phyloP scores from a whole-genome alignment of 169 alveolate species.

The Plasmodium coatneyi region DNA sequence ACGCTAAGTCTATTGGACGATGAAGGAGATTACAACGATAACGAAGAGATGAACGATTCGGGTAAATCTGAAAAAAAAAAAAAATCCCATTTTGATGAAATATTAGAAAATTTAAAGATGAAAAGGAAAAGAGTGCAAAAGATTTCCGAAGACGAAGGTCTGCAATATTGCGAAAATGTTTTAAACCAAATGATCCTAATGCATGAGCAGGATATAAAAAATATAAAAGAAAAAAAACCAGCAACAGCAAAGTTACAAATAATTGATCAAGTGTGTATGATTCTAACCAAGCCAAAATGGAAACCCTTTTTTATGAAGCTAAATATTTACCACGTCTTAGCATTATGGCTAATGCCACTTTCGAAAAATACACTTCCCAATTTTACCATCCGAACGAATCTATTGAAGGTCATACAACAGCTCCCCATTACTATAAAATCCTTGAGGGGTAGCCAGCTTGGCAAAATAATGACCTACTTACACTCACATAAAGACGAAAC shows the following conservation, averaged over 20 bases:
- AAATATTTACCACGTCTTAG: slow-evolving; percentile 87
- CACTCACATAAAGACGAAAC: slow-evolving; percentile 89
- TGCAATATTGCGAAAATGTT: slow-evolving; percentile 70
- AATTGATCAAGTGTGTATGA: slow-evolving; percentile 83
- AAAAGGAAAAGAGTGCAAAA: slow-evolving; percentile 49
- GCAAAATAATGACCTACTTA: slow-evolving; percentile 83
- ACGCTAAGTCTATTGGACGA: background rate
- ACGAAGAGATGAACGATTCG: background rate
- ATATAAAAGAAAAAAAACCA: slow-evolving; percentile 84
- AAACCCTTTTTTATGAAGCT: slow-evolving; percentile 86
- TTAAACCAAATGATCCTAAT: slow-evolving; percentile 79
- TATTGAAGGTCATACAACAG: slow-evolving; percentile 82
- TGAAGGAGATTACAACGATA: background rate
- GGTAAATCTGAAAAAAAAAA: slow-evolving; percentile 47
- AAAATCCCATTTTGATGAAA: slow-evolving; percentile 72
- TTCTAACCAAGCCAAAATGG: slow-evolving; percentile 86
- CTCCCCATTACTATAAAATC: slow-evolving; percentile 86
- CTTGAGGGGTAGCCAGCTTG: slow-evolving; percentile 87
- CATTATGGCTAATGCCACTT: slow-evolving; percentile 85
- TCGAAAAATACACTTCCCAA: slow-evolving; percentile 89
- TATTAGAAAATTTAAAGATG: slow-evolving; percentile 63
- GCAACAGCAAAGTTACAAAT: slow-evolving; percentile 87
- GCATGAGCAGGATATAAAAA: slow-evolving; percentile 80
- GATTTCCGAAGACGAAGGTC: slow-evolving; percentile 70
- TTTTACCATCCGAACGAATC: slow-evolving; percentile 84